Conservation (phyloP, 495 filamentous ascomycete genomes). For the Collariella sp. region DNA sequence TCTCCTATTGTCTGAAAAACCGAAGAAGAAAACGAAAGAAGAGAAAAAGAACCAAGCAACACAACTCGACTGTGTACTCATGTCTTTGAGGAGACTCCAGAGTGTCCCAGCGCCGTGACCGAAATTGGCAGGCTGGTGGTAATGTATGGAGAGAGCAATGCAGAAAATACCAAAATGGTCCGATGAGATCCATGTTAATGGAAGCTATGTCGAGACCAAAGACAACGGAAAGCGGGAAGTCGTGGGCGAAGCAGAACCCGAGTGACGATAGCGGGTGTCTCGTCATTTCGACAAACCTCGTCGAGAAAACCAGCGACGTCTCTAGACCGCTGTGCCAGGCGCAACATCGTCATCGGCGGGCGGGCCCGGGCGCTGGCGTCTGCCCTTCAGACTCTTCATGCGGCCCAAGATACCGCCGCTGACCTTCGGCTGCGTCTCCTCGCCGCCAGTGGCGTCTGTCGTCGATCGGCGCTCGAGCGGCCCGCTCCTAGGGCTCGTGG, state of each 20-base stretch:
- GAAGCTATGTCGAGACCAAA: too few relatives aligned
- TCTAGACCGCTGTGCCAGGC: conserved; percentile 28
- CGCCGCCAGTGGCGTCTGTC: conserved; percentile 47
- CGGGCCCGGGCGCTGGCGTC: conserved; percentile 31
- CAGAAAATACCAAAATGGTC: too few relatives aligned
- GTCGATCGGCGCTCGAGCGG: conserved; percentile 61
- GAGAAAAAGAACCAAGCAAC: neutral
- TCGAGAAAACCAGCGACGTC: conserved; percentile 3
- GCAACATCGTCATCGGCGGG: conserved; percentile 20
- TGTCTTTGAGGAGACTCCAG: neutral
- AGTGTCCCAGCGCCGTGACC: neutral
- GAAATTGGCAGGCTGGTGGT: neutral
- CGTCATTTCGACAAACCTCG: neutral
- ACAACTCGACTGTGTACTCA: neutral
- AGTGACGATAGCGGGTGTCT: too few relatives aligned
- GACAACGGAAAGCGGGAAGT: neutral
- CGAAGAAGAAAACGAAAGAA: neutral
- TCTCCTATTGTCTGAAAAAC: too few relatives aligned
- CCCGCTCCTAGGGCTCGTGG: conserved; percentile 52
- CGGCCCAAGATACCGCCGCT: conserved; percentile 61
- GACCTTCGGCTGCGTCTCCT: conserved; percentile 29
- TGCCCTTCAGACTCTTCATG: conserved; percentile 78
- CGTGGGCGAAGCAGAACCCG: too few relatives aligned
- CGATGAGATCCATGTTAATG: too few relatives aligned
- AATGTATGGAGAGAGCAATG: too few relatives aligned